Evolutionary conservation across 1,284 basidiomycete genomes (phyloP), one percentile per base, ranked within the genome.

Genomic region (Ustilago sp.): DNA sequence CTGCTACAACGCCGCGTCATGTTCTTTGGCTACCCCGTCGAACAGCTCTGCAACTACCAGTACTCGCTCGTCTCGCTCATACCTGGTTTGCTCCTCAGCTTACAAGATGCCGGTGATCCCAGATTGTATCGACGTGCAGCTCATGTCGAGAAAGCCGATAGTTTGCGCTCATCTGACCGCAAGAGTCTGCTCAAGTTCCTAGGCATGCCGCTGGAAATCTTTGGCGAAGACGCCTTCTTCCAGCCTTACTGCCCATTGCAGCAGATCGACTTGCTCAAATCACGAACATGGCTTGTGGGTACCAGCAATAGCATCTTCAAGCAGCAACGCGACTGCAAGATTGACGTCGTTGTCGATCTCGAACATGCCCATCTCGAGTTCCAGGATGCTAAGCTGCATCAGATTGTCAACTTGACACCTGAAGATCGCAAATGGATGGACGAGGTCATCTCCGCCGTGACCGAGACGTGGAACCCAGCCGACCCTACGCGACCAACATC

Each of bases 351-450:
- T 28, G 92, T 99, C 53, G 94, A 99, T 85, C 75, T 85, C 19
- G 79, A 83, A 47, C 68, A 80, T n/a, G 73, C 71, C 17, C 73
- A 67, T 5, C 74, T 83, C 34, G 62, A 84, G 19, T 83, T 85
- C 60, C 51, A 91, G 34, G 92, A 98, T 85, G 90, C 92, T 0
- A 91, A 89, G 82, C 84, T 97, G 6, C 94, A 96, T 79, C 90
- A 92, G 35, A 87, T 92, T 32, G 90, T 93, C 34, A 90, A 90
- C 6, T 88, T 99, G 68, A 98, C 96, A 0, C 88, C 96, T 0
- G 94, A 95, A 1, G 97, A 99, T 87, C 89, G 96, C 66, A 97
- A 94, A 86, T 99, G 97, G 96, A 95, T 99, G 89, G 91, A 92
- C 82, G 91, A 91, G 52, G 54, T 86, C 28, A 79, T 84, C 39